These are phyloP conservation scores for Nectriaceae sp. DNA, from an alignment of 2,329 filamentous ascomycete genomes.

Conservation along the genomic window DNA sequence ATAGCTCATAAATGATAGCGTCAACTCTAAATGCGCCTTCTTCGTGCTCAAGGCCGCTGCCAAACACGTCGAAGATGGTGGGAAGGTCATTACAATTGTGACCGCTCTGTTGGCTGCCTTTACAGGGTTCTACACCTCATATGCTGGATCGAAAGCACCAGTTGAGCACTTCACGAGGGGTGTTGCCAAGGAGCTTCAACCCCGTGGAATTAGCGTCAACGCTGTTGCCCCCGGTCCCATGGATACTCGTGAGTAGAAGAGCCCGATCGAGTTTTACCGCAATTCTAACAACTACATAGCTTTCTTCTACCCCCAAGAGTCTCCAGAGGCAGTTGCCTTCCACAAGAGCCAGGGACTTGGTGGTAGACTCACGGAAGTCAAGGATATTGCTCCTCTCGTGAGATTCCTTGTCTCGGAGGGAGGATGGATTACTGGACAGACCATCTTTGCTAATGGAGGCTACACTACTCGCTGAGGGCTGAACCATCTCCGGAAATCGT, in stretches of 20 bases:
- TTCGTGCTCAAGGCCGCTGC: slow-evolving; percentile 47
- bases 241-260: slow-evolving; percentile 39
- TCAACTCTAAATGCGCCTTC: slow-evolving; percentile 49
- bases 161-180: slow-evolving; percentile 42
- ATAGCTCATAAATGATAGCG: slow-evolving; percentile 24
- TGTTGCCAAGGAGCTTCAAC: slow-evolving; percentile 36
- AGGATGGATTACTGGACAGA: slow-evolving; percentile 48
- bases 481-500: too few relatives aligned
- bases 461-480: slow-evolving; percentile 47
- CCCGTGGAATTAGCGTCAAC: slow-evolving; percentile 36
- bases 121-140: slow-evolving; percentile 46
- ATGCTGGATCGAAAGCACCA: slow-evolving; percentile 44
- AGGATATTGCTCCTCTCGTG: slow-evolving; percentile 48
- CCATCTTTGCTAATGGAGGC: slow-evolving; percentile 50
- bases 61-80: slow-evolving; percentile 43
- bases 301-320: slow-evolving; percentile 48
- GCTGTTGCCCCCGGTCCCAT: slow-evolving; percentile 40
- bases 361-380: slow-evolving; percentile 41
- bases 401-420: slow-evolving; percentile 47
- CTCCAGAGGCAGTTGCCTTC: slow-evolving; percentile 43
- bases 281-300: slow-evolving; percentile 23
- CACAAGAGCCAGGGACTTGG: slow-evolving; percentile 47
- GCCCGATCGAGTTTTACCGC: too few relatives aligned
- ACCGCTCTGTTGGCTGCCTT: slow-evolving; percentile 48
- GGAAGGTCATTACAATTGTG: slow-evolving; percentile 49